A percentile compares a stretch with the other conserved stretches of the same genome.
Conservation (phyloP, 164 flowering plant species). For the Tinospora cordifolia region DNA sequence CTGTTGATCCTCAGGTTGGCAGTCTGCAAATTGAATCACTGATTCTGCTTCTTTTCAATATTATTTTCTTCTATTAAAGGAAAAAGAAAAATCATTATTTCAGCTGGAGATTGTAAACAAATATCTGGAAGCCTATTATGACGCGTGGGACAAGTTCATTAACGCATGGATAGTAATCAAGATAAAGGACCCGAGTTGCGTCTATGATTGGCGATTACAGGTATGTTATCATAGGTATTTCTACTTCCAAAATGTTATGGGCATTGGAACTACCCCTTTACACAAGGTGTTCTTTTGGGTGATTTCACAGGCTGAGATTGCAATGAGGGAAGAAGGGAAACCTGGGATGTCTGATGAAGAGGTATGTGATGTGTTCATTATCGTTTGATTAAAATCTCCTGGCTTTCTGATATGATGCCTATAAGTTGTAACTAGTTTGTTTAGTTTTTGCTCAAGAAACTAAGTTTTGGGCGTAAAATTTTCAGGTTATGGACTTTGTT, state of each 20-base stretch:
- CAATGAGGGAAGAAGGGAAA: constrained; percentile 80
- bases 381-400: not conserved
- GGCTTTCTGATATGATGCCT: not conserved
- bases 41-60: not conserved
- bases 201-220: constrained; percentile 93
- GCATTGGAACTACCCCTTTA: not conserved
- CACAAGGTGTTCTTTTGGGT: not conserved
- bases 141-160: constrained; percentile 89
- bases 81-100: constrained; percentile 10
- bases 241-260: not conserved
- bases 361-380: constrained; percentile 31
- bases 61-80: not conserved
- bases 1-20: constrained; percentile 52
- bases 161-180: constrained; percentile 84
- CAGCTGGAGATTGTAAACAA: constrained; percentile 78
- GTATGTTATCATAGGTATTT: constrained; percentile 32
- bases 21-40: not conserved
- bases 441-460: not conserved
- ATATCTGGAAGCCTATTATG: constrained; percentile 79
- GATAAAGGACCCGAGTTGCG: constrained; percentile 77
- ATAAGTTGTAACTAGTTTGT: not conserved
- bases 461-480: not conserved
- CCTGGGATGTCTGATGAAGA: constrained; percentile 90
- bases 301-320: constrained; percentile 61
- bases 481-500: constrained; percentile 87